phyloP scores from a whole-genome alignment of 371 early-diverging fungal species.

The Syncephalastrum monosporum region DNA sequence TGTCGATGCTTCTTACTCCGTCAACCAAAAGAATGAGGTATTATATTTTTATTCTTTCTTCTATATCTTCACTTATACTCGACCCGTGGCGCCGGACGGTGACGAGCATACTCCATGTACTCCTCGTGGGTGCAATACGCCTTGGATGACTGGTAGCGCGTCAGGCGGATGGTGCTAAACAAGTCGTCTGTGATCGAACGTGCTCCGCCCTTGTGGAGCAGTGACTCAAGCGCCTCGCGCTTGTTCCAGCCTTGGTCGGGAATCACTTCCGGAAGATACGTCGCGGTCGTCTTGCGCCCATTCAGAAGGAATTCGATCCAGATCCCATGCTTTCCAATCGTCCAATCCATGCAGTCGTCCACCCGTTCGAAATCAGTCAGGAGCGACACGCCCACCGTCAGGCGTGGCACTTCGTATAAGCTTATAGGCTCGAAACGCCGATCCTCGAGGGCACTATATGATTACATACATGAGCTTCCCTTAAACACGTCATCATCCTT shows the following conservation, averaged over 20 bases:
- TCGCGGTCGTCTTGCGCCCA: slow-evolving; percentile 69
- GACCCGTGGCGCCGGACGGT: background rate
- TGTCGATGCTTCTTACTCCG: no score
- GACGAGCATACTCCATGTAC: slow-evolving; percentile 31
- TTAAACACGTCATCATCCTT: background rate
- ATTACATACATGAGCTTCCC: background rate
- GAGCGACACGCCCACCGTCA: slow-evolving; percentile 81
- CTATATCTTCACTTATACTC: no score
- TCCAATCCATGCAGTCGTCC: slow-evolving; percentile 83
- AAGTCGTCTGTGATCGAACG: slow-evolving; percentile 55
- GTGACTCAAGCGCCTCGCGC: slow-evolving; percentile 75
- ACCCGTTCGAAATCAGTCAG: slow-evolving; percentile 83
- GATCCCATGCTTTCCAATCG: slow-evolving; percentile 88
- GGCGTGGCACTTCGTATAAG: slow-evolving; percentile 57
- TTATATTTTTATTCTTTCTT: no score
- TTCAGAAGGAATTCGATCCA: slow-evolving; percentile 79
- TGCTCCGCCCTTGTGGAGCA: slow-evolving; percentile 86
- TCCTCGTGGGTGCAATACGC: slow-evolving; percentile 61
- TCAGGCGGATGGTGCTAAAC: slow-evolving; percentile 57
- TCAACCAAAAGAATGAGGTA: no score
- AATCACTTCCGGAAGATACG: slow-evolving; percentile 89
- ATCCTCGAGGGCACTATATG: slow-evolving; percentile 72
- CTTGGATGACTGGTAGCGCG: slow-evolving; percentile 85
- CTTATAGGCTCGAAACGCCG: slow-evolving; percentile 80
- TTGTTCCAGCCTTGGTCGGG: slow-evolving; percentile 81